Conservation (phyloP, 2,329 filamentous ascomycete genomes). For the Anisogramma anomala region DNA sequence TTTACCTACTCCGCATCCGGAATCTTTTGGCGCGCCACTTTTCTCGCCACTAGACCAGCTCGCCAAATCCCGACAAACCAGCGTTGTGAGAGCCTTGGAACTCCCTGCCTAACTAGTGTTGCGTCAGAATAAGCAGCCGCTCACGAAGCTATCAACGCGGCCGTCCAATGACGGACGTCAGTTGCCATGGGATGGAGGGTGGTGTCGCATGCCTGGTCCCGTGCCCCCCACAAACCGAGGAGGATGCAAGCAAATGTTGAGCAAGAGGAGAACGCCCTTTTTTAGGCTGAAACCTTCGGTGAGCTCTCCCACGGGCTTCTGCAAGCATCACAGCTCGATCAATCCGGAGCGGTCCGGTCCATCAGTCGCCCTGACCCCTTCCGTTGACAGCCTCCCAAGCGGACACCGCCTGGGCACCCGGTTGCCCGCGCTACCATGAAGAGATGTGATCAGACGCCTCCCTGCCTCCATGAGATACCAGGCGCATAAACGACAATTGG, state of each 20-base stretch:
- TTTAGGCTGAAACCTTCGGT: slow-evolving; percentile 9
- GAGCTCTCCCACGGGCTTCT: slow-evolving; percentile 1
- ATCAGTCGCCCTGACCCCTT: neutral
- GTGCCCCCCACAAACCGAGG: neutral
- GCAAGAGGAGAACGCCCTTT: neutral
- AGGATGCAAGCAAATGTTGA: too few relatives aligned
- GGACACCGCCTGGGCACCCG: too few relatives aligned
- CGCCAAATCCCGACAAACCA: neutral
- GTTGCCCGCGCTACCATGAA: too few relatives aligned
- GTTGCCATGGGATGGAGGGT: neutral
- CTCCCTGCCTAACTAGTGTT: neutral
- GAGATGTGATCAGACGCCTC: too few relatives aligned
- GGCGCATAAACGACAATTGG: too few relatives aligned
- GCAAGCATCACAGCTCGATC: too few relatives aligned
- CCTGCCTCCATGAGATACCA: too few relatives aligned
- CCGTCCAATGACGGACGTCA: neutral
- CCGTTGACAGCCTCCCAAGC: too few relatives aligned
- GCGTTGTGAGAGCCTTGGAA: neutral
- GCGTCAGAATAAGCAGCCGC: neutral
- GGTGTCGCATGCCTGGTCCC: neutral
- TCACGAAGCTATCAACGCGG: neutral
- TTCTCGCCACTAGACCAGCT: neutral
- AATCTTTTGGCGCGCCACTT: neutral
- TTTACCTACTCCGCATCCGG: slow-evolving; percentile 9
- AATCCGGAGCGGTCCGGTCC: neutral